Conservation (phyloP, 139 green algal genomes). For the Penium margaritaceum region DNA sequence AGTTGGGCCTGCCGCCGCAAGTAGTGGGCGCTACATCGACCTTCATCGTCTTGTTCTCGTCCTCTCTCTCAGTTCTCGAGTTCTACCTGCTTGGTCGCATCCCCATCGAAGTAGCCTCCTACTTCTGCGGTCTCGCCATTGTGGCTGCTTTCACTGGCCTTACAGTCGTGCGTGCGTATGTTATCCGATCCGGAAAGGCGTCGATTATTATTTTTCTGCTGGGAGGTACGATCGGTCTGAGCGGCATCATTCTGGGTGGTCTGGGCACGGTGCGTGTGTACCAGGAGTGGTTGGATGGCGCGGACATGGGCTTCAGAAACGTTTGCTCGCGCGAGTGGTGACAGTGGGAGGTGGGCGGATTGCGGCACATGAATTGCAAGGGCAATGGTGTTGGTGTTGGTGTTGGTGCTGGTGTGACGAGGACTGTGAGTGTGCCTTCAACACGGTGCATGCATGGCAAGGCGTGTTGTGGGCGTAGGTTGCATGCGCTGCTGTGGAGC, state of each 20-base stretch:
- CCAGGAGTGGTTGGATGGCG: conserved; percentile 12
- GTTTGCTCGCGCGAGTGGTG: conserved; percentile 10
- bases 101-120: conserved; percentile 23
- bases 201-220: conserved; percentile 31
- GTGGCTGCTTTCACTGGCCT: conserved; percentile 15
- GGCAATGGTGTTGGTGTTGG: too few relatives aligned
- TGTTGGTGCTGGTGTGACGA: too few relatives aligned
- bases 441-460: too few relatives aligned
- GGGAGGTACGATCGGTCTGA: conserved; percentile 2
- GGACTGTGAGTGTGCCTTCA: too few relatives aligned
- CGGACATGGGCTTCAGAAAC: conserved; percentile 20
- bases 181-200: conserved; percentile 8
- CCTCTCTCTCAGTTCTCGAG: conserved; percentile 38
- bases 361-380: too few relatives aligned
- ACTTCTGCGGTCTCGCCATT: conserved; percentile 24
- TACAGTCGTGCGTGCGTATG: conserved; percentile 9
- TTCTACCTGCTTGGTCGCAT: conserved; percentile 40
- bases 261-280: conserved; percentile 3
- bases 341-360: too few relatives aligned
- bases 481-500: too few relatives aligned
- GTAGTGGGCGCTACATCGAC: conserved; percentile 29
- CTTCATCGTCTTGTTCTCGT: conserved; percentile 47
- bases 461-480: too few relatives aligned
- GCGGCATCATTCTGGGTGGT: conserved; percentile 9
- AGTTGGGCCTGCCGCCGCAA: conserved; percentile 33